Base-by-base conservation (phyloP, 257 asterid genomes). In the Solanum pimpinellifolium region DNA sequence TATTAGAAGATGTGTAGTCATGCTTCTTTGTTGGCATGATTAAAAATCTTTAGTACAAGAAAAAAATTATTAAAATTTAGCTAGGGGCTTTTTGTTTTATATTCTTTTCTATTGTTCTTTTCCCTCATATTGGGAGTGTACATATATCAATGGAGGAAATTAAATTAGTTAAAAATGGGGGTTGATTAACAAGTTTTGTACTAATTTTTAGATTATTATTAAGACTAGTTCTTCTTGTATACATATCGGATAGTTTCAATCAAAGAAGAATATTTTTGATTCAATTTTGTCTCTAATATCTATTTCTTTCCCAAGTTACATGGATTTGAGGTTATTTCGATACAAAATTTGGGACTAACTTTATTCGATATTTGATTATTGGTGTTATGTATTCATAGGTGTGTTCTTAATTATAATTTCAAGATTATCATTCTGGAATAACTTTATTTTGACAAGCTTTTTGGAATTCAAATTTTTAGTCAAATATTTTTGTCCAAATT, bases 11-110 rank as follows among this genome's bases (percentile, higher is more conserved):
- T 95, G 98, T 74, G 97, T 95, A 0, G 97, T 95, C 78, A 95
- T 95, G 98, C 98, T 95, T 31, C 96, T 95, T 70, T 95, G 98
- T 87, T 95, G 95, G 91, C 98, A 91, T 89, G 93, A 91, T 33
- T 91, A 89, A 87, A 49, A 49, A 37, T 37, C 39, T 37, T 37
- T 37, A 37, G 39, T 37, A 37, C 39, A 37, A 37, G 39, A 37
- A 42, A 42, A 42, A 42, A 42, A 42, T 2, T 39, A 23, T 23
- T 1, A 35, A 5, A 35, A 5, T 5, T 37, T 37, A 5, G 39
- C 39, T 37, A 35, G 37, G 87, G 76, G 77, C 2, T 23, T 69
- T 62, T 39, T 37, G 62, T 60, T 11, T 29, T 84, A 84, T 60
- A 66, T 44, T 49, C 65, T 59, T 73, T 56, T 41, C 13, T 69